phyloP scores from a whole-genome alignment of 2,329 filamentous ascomycete species.

The Calonectria fujianensis region DNA sequence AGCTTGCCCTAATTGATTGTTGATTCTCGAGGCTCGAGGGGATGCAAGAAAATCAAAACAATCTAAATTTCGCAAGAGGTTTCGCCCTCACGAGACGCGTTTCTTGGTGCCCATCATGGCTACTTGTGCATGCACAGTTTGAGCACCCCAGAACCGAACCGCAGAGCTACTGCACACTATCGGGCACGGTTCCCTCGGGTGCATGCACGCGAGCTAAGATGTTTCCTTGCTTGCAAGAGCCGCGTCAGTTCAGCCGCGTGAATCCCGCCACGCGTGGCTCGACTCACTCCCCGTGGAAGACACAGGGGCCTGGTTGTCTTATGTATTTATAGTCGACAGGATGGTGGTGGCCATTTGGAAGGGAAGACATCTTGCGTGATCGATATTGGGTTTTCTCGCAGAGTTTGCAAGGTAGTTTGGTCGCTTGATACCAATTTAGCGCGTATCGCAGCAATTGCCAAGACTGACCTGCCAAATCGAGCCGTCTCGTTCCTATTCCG shows the following conservation, averaged over 20 bases:
- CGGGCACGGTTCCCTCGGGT: background rate
- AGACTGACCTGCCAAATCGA: conserved; percentile 6
- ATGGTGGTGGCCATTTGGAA: background rate
- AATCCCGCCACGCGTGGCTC: background rate
- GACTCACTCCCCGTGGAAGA: background rate
- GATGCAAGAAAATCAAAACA: conserved; percentile 9
- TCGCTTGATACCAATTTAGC: background rate
- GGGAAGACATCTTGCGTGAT: background rate
- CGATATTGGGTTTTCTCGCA: background rate
- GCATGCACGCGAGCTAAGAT: background rate
- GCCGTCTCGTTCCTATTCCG: background rate
- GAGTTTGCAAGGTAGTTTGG: background rate
- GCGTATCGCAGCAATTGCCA: background rate
- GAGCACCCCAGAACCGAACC: background rate
- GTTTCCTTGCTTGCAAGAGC: background rate
- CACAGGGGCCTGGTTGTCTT: background rate
- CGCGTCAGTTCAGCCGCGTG: background rate
- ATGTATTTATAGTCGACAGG: conserved; percentile 5
- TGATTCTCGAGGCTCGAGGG: background rate
- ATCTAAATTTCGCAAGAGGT: background rate
- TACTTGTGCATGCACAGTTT: conserved; percentile 6
- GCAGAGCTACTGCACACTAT: conserved; percentile 15
- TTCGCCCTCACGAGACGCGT: background rate
- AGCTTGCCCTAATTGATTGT: conserved; percentile 16
- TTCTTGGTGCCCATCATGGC: background rate